Percentiles rank a stretch among this genome's conserved stretches.
phyloP scores from a whole-genome alignment of 2,329 filamentous ascomycete genomes.

The Epichloe gansuensis region DNA sequence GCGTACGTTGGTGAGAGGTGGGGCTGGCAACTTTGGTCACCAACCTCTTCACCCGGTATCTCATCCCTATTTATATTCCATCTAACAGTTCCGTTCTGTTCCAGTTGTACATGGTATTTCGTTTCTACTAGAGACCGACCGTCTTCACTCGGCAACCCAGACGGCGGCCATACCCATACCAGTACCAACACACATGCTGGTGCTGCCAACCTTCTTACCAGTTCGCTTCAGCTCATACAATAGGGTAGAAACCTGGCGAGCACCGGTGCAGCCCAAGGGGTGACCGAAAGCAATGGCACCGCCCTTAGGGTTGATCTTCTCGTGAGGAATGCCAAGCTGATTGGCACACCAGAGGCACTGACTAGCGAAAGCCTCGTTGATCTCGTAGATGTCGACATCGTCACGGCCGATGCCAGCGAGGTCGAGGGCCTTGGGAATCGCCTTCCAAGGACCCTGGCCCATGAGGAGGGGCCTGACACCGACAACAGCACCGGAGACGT shows the following conservation, averaged over 20 bases:
- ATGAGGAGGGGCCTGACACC: slow-evolving; percentile 89
- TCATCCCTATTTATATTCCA: neutral
- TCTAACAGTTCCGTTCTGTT: neutral
- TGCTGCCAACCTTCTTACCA: slow-evolving; percentile 76
- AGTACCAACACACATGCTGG: slow-evolving; percentile 92
- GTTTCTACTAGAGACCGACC: neutral
- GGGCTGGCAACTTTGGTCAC: neutral
- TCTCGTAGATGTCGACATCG: slow-evolving; percentile 95
- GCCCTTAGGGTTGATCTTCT: slow-evolving; percentile 96
- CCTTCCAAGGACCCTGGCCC: slow-evolving; percentile 91
- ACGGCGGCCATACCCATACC: slow-evolving; percentile 97
- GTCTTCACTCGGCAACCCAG: slow-evolving; percentile 76
- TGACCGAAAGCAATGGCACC: slow-evolving; percentile 94
- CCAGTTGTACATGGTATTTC: neutral
- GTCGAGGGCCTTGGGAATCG: slow-evolving; percentile 82
- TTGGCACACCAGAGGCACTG: slow-evolving; percentile 92
- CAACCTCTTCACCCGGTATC: neutral
- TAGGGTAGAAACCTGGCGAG: slow-evolving; percentile 84
- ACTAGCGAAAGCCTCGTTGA: slow-evolving; percentile 96
- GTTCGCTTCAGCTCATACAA: slow-evolving; percentile 81
- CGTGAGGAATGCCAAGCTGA: slow-evolving; percentile 66
- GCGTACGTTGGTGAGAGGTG: neutral
- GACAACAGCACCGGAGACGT: slow-evolving; percentile 70
- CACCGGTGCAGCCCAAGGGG: slow-evolving; percentile 87
- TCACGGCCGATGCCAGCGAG: slow-evolving; percentile 78